Conservation (phyloP, 2,329 filamentous ascomycete genomes). For the Cladophialophora psammophila region DNA sequence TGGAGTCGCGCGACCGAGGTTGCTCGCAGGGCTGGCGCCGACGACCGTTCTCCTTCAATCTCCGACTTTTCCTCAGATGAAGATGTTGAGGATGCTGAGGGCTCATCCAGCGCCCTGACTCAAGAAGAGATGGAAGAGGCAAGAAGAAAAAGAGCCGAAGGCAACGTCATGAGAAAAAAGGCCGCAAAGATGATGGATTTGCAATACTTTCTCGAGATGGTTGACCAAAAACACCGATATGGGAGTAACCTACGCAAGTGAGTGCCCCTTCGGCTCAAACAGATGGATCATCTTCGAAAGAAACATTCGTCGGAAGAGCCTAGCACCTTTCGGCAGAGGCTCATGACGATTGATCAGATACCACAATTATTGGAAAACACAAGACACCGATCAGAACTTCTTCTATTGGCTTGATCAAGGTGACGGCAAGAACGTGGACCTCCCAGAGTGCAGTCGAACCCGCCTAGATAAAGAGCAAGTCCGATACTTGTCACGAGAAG, state of each 20-base stretch:
- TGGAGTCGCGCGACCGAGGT: conserved; percentile 79
- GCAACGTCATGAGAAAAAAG: conserved; percentile 66
- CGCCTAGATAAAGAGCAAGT: conserved; percentile 79
- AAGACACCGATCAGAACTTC: conserved; percentile 82
- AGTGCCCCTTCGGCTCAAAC: neutral
- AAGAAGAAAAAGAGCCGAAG: conserved; percentile 52
- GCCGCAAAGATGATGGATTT: conserved; percentile 81
- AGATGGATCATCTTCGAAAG: neutral
- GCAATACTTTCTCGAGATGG: conserved; percentile 86
- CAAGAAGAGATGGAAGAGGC: conserved; percentile 46
- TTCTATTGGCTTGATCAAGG: conserved; percentile 93
- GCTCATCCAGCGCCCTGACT: conserved; percentile 40
- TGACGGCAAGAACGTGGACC: conserved; percentile 72
- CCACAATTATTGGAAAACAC: conserved; percentile 82
- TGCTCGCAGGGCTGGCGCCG: conserved; percentile 73
- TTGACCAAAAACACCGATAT: conserved; percentile 85
- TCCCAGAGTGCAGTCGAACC: conserved; percentile 75
- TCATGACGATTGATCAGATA: conserved; percentile 56
- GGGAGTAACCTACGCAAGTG: conserved; percentile 75
- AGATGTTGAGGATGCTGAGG: conserved; percentile 52
- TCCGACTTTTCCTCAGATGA: conserved; percentile 42
- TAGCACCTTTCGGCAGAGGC: neutral
- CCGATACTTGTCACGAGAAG: conserved; percentile 82
- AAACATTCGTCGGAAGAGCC: neutral
- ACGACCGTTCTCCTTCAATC: conserved; percentile 57